These are phyloP conservation scores for Verticillium zaregamsianum DNA, from an alignment of 2,329 filamentous ascomycete genomes.

Conservation along the genomic window DNA sequence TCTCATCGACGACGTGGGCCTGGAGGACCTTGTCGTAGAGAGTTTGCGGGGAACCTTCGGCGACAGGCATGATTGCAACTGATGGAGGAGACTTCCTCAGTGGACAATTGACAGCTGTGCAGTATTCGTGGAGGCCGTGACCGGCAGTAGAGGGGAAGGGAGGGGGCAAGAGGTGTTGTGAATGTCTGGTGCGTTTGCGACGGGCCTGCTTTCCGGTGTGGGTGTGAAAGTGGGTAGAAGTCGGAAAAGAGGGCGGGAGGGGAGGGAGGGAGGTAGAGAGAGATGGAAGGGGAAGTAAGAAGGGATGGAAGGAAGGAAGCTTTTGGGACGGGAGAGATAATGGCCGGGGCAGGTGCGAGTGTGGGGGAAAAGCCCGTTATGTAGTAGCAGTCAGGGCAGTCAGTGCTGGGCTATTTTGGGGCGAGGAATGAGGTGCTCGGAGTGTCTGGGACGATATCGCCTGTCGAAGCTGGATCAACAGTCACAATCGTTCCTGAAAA, in stretches of 20 bases:
- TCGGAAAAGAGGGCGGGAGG: not conserved
- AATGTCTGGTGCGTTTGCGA: not conserved
- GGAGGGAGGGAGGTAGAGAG: not conserved
- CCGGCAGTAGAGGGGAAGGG: not conserved
- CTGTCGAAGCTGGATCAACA: not conserved
- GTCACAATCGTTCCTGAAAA: not conserved
- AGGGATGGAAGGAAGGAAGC: conserved; percentile 4
- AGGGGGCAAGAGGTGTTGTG: not conserved
- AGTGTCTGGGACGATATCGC: not conserved
- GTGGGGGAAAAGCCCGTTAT: not conserved
- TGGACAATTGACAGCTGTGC: not conserved
- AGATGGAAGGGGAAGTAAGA: not conserved
- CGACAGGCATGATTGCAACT: conserved; percentile 65
- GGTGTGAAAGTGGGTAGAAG: not conserved
- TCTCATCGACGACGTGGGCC: conserved; percentile 91
- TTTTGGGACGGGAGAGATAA: conserved; percentile 4
- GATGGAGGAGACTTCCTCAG: conserved; percentile 1
- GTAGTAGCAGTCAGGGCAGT: not conserved
- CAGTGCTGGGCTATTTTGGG: not conserved
- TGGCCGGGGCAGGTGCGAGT: conserved; percentile 4
- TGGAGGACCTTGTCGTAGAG: conserved; percentile 98
- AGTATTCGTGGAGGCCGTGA: not conserved
- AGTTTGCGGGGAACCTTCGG: conserved; percentile 69
- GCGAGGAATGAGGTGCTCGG: not conserved
- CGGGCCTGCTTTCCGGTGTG: not conserved